Conservation (phyloP, 495 filamentous ascomycete species). For the Talaromyces ruber region DNA sequence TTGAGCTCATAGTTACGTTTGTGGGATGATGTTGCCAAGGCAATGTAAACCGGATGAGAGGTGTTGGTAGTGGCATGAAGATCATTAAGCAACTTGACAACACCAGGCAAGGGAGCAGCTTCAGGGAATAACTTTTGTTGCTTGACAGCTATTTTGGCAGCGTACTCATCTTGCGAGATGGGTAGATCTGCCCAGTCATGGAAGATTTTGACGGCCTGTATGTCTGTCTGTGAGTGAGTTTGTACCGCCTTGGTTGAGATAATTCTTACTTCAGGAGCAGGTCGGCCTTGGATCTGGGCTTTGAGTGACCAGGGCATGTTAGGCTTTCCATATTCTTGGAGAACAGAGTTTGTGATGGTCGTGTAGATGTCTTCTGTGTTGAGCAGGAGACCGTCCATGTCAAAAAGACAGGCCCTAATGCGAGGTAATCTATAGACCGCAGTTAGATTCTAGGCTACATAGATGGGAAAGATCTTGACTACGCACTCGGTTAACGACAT, state of each 20-base stretch:
- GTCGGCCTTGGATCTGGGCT: constrained; percentile 89
- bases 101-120: constrained; percentile 72
- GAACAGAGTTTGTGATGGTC: constrained; percentile 68
- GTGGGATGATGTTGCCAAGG: constrained; percentile 77
- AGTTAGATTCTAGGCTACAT: neutral
- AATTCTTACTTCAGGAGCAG: constrained; percentile 51
- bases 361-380: constrained; percentile 94
- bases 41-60: constrained; percentile 58
- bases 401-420: constrained; percentile 89
- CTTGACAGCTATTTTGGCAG: constrained; percentile 44
- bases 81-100: constrained; percentile 53
- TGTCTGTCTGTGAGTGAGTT: constrained; percentile 24
- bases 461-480: neutral
- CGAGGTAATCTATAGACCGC: constrained; percentile 49
- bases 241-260: neutral
- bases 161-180: constrained; percentile 57
- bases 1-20: constrained; percentile 68
- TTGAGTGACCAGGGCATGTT: constrained; percentile 87
- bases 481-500: constrained; percentile 4
- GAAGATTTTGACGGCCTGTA: constrained; percentile 50
- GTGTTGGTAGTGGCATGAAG: constrained; percentile 34
- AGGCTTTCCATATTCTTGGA: constrained; percentile 62
- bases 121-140: constrained; percentile 64
- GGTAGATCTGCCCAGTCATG: constrained; percentile 82
- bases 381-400: constrained; percentile 96